A percentile compares a stretch with the other conserved stretches of the same genome.
phyloP scores from a whole-genome alignment of 2,329 filamentous ascomycete species.

The Neobulgaria alba region DNA sequence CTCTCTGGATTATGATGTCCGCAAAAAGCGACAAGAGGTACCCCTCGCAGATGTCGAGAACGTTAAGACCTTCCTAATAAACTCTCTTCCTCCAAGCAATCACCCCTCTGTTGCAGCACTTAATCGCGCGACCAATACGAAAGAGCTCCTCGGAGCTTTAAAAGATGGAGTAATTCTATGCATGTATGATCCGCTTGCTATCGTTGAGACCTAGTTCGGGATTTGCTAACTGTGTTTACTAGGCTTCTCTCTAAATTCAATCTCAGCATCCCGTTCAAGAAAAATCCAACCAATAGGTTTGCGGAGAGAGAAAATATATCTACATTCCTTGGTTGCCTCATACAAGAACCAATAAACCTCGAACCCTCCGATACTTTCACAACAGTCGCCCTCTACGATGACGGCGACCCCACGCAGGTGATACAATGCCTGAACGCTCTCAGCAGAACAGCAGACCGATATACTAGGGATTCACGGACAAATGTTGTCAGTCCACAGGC shows the following conservation, averaged over 20 bases:
- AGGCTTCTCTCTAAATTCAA: constrained; percentile 3
- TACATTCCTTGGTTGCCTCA: constrained; percentile 84
- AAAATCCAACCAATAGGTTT: constrained; percentile 81
- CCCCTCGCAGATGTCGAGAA: constrained; percentile 88
- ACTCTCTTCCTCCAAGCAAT: too few species aligned
- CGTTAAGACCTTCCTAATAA: constrained; percentile 53
- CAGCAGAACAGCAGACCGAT: constrained; percentile 73
- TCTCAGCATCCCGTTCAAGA: constrained; percentile 70
- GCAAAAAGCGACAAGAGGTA: constrained; percentile 82
- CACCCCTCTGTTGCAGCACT: constrained; percentile 67
- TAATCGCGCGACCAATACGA: constrained; percentile 34
- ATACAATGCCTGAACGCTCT: constrained; percentile 88
- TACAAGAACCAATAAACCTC: constrained; percentile 74
- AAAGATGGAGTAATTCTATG: constrained; percentile 90
- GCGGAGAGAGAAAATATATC: constrained; percentile 99
- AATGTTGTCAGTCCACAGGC: constrained; percentile 56
- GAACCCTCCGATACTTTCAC: constrained; percentile 93
- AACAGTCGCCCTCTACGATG: constrained; percentile 91
- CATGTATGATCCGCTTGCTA: constrained; percentile 51
- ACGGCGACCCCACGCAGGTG: constrained; percentile 93
- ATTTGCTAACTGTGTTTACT: neutral
- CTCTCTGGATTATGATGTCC: constrained; percentile 91
- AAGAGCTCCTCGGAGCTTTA: constrained; percentile 75
- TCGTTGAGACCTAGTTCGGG: too few species aligned
- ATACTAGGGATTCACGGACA: constrained; percentile 61